These are phyloP conservation scores for Suillus tomentosus DNA, from an alignment of 768 basidiomycete genomes.

Conservation along the genomic window DNA sequence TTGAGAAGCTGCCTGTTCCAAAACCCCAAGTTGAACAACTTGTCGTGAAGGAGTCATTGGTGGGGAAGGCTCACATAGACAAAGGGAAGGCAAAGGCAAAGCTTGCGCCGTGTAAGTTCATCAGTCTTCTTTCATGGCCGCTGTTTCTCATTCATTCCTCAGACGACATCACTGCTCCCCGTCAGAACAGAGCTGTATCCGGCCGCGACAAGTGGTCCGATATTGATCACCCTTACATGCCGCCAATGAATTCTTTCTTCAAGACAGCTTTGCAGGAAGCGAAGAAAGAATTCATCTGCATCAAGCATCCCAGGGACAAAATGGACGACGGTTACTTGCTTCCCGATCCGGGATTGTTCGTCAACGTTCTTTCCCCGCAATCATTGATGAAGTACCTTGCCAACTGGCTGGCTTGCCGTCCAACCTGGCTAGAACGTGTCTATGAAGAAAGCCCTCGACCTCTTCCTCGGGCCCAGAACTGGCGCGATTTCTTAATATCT, in stretches of 20 bases:
- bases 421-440: background rate
- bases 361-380: background rate
- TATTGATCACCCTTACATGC: slow-evolving; percentile 2
- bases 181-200: background rate
- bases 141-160: background rate
- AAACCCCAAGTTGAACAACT: background rate
- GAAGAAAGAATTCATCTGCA: background rate
- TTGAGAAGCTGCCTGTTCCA: background rate
- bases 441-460: too few relatives aligned
- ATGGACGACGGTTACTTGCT: background rate
- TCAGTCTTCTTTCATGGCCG: background rate
- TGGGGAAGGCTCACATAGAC: background rate
- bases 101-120: background rate
- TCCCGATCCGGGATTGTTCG: background rate
- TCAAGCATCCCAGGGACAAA: background rate
- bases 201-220: slow-evolving; percentile 6
- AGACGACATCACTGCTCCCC: background rate
- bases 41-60: background rate
- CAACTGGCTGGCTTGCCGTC: background rate
- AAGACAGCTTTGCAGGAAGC: background rate
- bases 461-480: too few relatives aligned
- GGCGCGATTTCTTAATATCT: background rate
- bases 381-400: background rate
- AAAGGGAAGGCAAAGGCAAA: background rate
- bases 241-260: background rate